phyloP scores from a whole-genome alignment of 345 rosid species.

The Boechera divaricarpa region DNA sequence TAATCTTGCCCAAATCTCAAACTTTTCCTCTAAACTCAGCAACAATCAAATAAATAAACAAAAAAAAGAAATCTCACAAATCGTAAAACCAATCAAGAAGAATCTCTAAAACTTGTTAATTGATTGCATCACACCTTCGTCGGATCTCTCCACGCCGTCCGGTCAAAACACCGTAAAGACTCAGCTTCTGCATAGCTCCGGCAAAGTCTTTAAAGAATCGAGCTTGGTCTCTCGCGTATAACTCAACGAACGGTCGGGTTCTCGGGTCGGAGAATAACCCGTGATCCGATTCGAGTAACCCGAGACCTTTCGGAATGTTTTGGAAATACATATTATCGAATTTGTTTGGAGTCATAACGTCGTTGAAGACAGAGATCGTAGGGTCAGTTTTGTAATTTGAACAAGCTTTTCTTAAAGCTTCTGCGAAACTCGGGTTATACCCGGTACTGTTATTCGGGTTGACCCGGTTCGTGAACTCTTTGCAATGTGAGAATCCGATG shows the following conservation, averaged over 20 bases:
- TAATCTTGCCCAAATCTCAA: not conserved
- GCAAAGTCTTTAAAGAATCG: conserved; percentile 74
- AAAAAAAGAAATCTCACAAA: not conserved
- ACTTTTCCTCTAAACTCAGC: not conserved
- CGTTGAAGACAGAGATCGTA: conserved; percentile 82
- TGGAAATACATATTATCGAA: conserved; percentile 85
- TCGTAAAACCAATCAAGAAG: not conserved
- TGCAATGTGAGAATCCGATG: conserved; percentile 90
- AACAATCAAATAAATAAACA: not conserved
- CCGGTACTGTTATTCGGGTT: conserved; percentile 48
- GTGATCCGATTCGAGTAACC: conserved; percentile 79
- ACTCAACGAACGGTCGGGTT: conserved; percentile 68
- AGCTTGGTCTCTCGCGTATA: conserved; percentile 67
- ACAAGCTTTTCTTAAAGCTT: conserved; percentile 67
- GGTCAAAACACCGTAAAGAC: conserved; percentile 68
- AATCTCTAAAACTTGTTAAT: not conserved
- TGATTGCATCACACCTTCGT: conserved; percentile 79
- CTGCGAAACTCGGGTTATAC: conserved; percentile 75
- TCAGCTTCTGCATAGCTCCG: conserved; percentile 79
- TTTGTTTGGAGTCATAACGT: conserved; percentile 82
- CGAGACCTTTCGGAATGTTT: conserved; percentile 81
- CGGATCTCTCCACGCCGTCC: conserved; percentile 89
- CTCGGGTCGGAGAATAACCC: conserved; percentile 58
- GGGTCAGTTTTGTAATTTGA: conserved; percentile 61
- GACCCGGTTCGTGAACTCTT: conserved; percentile 59